Conservation (phyloP, 805 yeast species). For the Candida multigemmis region DNA sequence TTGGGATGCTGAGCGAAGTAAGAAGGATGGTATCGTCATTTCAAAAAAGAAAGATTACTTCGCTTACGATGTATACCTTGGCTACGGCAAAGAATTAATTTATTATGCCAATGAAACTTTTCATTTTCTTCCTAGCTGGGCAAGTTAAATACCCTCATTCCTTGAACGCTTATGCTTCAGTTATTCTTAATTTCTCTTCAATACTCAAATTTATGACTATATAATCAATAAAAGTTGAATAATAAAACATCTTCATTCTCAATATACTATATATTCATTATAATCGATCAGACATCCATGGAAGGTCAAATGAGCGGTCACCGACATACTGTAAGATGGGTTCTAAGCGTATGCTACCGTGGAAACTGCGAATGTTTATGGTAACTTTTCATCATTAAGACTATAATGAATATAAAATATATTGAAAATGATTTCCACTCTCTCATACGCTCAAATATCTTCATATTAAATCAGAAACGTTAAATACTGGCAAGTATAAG, state of each 20-base stretch:
- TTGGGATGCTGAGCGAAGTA: no score
- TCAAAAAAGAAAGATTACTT: no score
- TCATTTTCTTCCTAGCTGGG: no score
- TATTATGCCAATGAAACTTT: no score
- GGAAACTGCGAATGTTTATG: constrained; percentile 92
- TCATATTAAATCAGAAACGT: constrained; percentile 48
- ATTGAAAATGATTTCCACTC: constrained; percentile 4
- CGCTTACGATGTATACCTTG: no score
- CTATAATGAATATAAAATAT: constrained; percentile 4
- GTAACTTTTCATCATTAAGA: constrained; percentile 64
- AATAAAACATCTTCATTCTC: neutral
- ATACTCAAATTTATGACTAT: no score
- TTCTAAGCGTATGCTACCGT: constrained; percentile 82
- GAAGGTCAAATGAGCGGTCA: constrained; percentile 85
- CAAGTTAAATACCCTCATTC: no score
- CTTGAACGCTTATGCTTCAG: no score
- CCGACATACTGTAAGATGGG: constrained; percentile 77
- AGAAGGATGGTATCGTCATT: no score
- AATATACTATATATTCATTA: constrained; percentile 1
- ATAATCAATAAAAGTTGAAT: no score
- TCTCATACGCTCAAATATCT: constrained; percentile 18
- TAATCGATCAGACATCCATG: constrained; percentile 78
- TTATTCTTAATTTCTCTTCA: no score
- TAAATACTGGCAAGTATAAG: constrained; percentile 86
- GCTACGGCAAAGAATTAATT: no score